phyloP scores from a whole-genome alignment of 225 moss, liverwort and hornwort genomes.

The Rhytidiadelphus loreus region DNA sequence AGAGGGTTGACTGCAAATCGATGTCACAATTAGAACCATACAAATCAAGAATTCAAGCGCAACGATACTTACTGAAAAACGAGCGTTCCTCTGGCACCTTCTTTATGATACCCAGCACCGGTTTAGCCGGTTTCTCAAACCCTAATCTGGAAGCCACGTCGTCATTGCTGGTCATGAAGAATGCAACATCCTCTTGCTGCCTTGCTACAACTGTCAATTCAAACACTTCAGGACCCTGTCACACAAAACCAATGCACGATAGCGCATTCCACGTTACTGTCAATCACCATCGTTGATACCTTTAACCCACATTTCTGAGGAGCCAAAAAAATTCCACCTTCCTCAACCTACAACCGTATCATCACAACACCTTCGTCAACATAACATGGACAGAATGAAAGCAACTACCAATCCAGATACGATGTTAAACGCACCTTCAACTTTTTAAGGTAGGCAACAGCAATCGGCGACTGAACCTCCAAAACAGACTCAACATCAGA shows the following conservation, averaged over 20 bases:
- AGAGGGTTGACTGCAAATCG: not conserved
- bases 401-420: not conserved
- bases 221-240: conserved; percentile 27
- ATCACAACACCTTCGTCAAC: not conserved
- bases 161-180: conserved; percentile 33
- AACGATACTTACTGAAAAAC: conserved; percentile 5
- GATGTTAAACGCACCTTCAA: conserved; percentile 1
- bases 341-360: too few relatives aligned
- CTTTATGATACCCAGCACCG: conserved; percentile 9
- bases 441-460: conserved; percentile 31
- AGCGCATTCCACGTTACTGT: not conserved
- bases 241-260: not conserved
- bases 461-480: conserved; percentile 21
- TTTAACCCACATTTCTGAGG: not conserved
- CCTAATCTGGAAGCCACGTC: conserved; percentile 32
- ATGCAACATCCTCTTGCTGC: conserved; percentile 29
- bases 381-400: not conserved
- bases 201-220: conserved; percentile 31
- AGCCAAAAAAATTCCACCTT: not conserved
- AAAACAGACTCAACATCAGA: conserved; percentile 31
- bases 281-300: not conserved
- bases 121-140: conserved; percentile 8
- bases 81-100: conserved; percentile 11
- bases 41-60: not conserved
- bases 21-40: not conserved